These are phyloP conservation scores for Phellopilus nigrolimitatus DNA, from an alignment of 1,284 basidiomycete species.

Conservation along the genomic window DNA sequence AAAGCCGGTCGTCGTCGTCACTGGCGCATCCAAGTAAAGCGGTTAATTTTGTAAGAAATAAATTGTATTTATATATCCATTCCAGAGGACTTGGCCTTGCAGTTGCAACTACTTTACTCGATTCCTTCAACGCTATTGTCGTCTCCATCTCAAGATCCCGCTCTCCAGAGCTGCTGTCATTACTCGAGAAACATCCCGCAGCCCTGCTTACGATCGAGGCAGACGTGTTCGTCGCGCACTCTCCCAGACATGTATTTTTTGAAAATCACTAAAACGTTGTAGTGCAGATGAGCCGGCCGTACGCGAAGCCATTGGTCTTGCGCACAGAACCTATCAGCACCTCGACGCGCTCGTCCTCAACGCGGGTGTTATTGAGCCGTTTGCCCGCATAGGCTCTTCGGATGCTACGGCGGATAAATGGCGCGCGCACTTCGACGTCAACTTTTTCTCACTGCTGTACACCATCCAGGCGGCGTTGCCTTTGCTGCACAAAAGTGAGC, in stretches of 20 bases:
- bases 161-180: conserved; percentile 55
- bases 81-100: conserved; percentile 80
- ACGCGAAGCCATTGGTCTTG: conserved; percentile 43
- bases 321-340: conserved; percentile 46
- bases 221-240: conserved; percentile 43
- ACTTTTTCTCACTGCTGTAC: conserved; percentile 77
- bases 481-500: conserved; percentile 53
- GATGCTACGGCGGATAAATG: conserved; percentile 42
- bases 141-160: conserved; percentile 71
- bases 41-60: conserved; percentile 14
- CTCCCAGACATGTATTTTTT: conserved; percentile 19
- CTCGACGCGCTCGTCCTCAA: conserved; percentile 79
- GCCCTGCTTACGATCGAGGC: conserved; percentile 58
- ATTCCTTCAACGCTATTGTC: conserved; percentile 58
- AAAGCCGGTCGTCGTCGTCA: conserved; percentile 57
- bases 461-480: conserved; percentile 65
- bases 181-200: conserved; percentile 41
- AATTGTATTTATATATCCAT: conserved; percentile 7
- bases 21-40: conserved; percentile 72
- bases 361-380: conserved; percentile 63
- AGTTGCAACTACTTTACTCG: conserved; percentile 57
- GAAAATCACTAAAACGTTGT: conserved; percentile 21
- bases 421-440: conserved; percentile 71
- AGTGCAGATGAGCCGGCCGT: conserved; percentile 52
- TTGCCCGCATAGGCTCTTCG: conserved; percentile 38